These are phyloP conservation scores for Trichoderma sp. DNA, from an alignment of 2,329 filamentous ascomycete genomes.

Conservation along the genomic window DNA sequence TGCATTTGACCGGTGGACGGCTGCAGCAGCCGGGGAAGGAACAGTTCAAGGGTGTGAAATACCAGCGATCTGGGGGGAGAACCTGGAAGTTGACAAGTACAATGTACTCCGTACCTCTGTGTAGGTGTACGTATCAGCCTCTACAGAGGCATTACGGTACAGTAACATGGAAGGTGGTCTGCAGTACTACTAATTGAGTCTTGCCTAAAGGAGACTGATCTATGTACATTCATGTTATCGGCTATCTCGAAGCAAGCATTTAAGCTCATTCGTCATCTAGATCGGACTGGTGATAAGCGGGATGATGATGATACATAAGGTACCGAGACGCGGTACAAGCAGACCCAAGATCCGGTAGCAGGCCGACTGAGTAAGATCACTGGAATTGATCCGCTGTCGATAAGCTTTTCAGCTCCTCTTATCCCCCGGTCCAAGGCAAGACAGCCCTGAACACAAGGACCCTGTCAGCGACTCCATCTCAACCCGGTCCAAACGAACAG, in stretches of 20 bases:
- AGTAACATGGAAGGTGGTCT: too few species aligned
- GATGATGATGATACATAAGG: not conserved
- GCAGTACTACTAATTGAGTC: too few species aligned
- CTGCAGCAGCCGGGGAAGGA: slow-evolving; percentile 9
- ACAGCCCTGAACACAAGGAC: not conserved
- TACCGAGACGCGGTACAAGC: not conserved
- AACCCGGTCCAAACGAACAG: not conserved
- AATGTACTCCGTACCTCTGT: too few species aligned
- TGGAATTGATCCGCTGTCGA: not conserved
- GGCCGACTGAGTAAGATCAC: not conserved
- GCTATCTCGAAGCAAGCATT: too few species aligned
- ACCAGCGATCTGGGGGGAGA: not conserved
- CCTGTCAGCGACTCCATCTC: not conserved
- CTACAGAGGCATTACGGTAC: too few species aligned
- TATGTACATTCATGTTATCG: too few species aligned
- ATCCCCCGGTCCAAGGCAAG: slow-evolving; percentile 3
- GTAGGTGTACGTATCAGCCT: too few species aligned
- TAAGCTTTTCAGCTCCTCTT: slow-evolving; percentile 12
- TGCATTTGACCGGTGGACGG: slow-evolving; percentile 18
- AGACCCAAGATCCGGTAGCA: too few species aligned
- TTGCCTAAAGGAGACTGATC: too few species aligned
- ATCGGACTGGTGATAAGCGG: too few species aligned
- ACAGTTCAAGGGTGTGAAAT: not conserved
- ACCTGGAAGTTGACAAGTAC: not conserved
- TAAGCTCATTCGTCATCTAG: too few species aligned